Conservation (phyloP, 352 stramenopile genomes). For the Peronospora belbahrii region DNA sequence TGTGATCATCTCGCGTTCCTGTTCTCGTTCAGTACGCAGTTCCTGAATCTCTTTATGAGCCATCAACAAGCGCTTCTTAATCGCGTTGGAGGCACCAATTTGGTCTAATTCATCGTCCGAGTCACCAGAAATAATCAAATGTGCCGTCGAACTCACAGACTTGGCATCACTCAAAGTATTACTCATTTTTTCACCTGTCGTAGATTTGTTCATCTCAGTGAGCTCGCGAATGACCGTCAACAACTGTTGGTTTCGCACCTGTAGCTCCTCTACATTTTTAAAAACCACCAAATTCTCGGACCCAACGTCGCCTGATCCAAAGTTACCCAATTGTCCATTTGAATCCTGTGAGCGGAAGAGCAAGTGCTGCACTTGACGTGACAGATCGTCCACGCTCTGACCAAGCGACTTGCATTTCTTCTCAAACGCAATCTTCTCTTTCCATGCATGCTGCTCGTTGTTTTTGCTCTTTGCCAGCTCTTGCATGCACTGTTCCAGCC, state of each 20-base stretch:
- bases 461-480: slow-evolving; percentile 67
- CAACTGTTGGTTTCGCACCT: slow-evolving; percentile 89
- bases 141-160: slow-evolving; percentile 19
- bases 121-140: slow-evolving; percentile 54
- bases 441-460: slow-evolving; percentile 52
- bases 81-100: slow-evolving; percentile 18
- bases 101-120: slow-evolving; percentile 51
- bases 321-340: slow-evolving; percentile 10
- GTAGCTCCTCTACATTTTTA: slow-evolving; percentile 83
- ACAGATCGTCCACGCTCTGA: slow-evolving; percentile 85
- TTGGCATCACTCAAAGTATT: slow-evolving; percentile 11
- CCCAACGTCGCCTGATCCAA: slow-evolving; percentile 22
- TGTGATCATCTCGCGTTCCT: slow-evolving; percentile 84
- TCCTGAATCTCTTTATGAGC: slow-evolving; percentile 73
- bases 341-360: slow-evolving; percentile 70
- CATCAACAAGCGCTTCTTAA: slow-evolving; percentile 51
- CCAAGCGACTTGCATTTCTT: slow-evolving; percentile 66
- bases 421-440: slow-evolving; percentile 60
- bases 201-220: slow-evolving; percentile 39
- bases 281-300: slow-evolving; percentile 83
- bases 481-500: slow-evolving; percentile 51
- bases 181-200: slow-evolving; percentile 8
- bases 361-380: slow-evolving; percentile 87
- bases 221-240: slow-evolving; percentile 74
- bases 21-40: slow-evolving; percentile 61